phyloP scores from a whole-genome alignment of 2,329 filamentous ascomycete genomes.

The Coniella vitis region DNA sequence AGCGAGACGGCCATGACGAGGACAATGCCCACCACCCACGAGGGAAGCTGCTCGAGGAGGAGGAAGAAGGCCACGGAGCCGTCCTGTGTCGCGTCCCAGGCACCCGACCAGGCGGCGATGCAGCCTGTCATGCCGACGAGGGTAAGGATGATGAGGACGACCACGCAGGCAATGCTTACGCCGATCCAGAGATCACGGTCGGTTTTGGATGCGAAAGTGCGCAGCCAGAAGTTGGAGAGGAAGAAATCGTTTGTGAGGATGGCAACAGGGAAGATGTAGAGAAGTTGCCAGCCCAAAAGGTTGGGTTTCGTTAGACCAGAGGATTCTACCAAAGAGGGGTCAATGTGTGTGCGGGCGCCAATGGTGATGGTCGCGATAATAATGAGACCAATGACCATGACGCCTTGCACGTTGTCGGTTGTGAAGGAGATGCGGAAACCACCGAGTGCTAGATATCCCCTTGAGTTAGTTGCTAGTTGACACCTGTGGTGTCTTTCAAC shows the following conservation, averaged over 20 bases:
- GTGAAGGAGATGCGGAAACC: slow-evolving; percentile 80
- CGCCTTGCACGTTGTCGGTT: slow-evolving; percentile 75
- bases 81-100: slow-evolving; percentile 51
- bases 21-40: slow-evolving; percentile 76
- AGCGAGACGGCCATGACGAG: slow-evolving; percentile 75
- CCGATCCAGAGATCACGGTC: slow-evolving; percentile 74
- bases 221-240: slow-evolving; percentile 76
- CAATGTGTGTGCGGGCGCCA: slow-evolving; percentile 66
- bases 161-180: slow-evolving; percentile 58
- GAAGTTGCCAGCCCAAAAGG: slow-evolving; percentile 74
- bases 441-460: slow-evolving; percentile 53
- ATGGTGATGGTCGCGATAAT: slow-evolving; percentile 73
- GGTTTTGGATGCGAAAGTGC: slow-evolving; percentile 72
- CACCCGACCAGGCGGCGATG: slow-evolving; percentile 72
- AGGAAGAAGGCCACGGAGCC: slow-evolving; percentile 70
- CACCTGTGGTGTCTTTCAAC: no score
- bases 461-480: no score
- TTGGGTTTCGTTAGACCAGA: slow-evolving; percentile 63
- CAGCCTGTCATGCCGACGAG: slow-evolving; percentile 68
- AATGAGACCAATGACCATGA: slow-evolving; percentile 69
- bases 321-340: slow-evolving; percentile 58
- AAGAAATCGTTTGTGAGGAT: slow-evolving; percentile 84
- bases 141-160: slow-evolving; percentile 62
- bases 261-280: slow-evolving; percentile 78
- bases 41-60: slow-evolving; percentile 63